Evolutionary conservation across 768 basidiomycete species (phyloP), one percentile per base, ranked within the genome.

Genomic region (Pilatotrama ljubarskyi): DNA sequence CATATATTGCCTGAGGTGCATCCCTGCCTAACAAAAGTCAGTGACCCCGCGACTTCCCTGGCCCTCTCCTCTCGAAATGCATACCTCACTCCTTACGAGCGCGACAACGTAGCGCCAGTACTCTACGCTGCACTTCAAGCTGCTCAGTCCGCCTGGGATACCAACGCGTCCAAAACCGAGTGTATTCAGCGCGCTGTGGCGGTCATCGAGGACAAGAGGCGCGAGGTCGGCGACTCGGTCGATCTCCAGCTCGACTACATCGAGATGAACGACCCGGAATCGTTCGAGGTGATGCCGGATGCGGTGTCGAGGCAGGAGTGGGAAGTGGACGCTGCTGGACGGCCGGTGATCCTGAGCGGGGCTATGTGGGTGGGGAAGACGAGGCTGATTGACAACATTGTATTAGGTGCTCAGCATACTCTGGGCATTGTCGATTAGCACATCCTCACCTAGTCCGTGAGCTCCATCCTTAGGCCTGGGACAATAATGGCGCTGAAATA

Each of bases 41-140:
- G 69, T 15, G 84, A 87, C 44, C 75, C 82, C 0, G 70, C 69
- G 4, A 83, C 84, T 26, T 83, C 81, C 11, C 81, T 98, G 25
- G 97, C 97, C 0, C 80, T 98, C 18, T 96, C 94, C 13, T 97
- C 94, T 2, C 81, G 97, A 11, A 98, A 99, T 70, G 82, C 82
- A 22, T 95, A 96, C 71, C 84, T 99, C 36, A 80, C 84, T 0
- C 61, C 72, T 0, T 66, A 77, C 17, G 95, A 94, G 62, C 84
- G 88, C 4, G 71, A 74, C 20, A 77, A 84, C 40, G 92, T 91
- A 0, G 80, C 88, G 8, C 74, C 75, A 6, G 82, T 82, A 0
- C 83, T 99, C 3, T 81, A 85, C 66, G 77, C 80, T 15, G 93
- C 95, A 0, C 78, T 99, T 1, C 70, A 74, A 6, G 80, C 78